phyloP scores from a whole-genome alignment of 768 basidiomycete species.

The Podaxis rugospora region DNA sequence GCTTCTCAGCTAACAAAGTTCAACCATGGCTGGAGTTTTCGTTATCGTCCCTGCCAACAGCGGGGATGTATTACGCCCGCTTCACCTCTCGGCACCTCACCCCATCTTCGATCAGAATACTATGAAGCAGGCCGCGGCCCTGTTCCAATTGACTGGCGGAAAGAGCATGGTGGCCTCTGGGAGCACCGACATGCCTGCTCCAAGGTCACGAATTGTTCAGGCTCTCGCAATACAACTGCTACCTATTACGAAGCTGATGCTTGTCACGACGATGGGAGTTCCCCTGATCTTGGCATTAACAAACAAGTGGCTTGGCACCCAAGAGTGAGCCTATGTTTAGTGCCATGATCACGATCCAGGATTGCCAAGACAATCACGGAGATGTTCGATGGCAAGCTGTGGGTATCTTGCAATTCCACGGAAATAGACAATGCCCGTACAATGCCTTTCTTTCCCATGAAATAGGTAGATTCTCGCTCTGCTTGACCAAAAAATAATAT shows the following conservation, averaged over 20 bases:
- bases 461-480: not conserved
- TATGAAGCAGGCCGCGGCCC: not conserved
- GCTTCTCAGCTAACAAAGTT: not conserved
- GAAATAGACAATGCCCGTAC: constrained; percentile 1
- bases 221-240: not conserved
- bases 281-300: not conserved
- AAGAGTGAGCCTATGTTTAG: constrained; percentile 8
- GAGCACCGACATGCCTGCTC: not conserved
- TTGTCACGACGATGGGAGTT: constrained; percentile 4
- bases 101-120: not conserved
- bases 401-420: constrained; percentile 8
- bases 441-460: constrained; percentile 8
- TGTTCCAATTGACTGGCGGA: constrained; percentile 1
- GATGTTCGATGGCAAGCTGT: not conserved
- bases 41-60: constrained; percentile 4
- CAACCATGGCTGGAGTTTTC: constrained; percentile 5
- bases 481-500: too few relatives aligned
- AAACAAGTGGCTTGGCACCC: not conserved
- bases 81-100: constrained; percentile 11
- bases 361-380: constrained; percentile 1
- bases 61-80: not conserved
- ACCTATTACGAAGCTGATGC: constrained; percentile 3
- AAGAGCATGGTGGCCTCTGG: constrained; percentile 6
- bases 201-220: not conserved
- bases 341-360: not conserved